Percentiles rank a stretch among this genome's conserved stretches.
Evolutionary conservation across 768 basidiomycete species (phyloP).

Genomic region (Tylopilus felleus): DNA sequence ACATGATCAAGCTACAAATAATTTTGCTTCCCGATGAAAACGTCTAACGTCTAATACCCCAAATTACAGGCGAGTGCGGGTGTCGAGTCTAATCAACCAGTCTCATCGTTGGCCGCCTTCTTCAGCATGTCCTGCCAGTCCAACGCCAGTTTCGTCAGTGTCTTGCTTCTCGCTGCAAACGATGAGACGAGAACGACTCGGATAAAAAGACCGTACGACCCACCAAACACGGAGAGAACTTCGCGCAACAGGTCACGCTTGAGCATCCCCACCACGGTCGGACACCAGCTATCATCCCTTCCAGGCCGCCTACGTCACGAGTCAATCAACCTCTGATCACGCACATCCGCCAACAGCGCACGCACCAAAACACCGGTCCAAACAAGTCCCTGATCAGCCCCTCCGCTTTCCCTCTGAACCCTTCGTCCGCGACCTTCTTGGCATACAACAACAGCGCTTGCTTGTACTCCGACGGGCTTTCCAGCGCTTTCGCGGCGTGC

Average conservation of each 20-base stretch:
- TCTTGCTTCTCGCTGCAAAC: constrained; percentile 64
- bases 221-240: constrained; percentile 76
- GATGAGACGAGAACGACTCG: constrained; percentile 4
- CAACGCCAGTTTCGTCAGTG: constrained; percentile 65
- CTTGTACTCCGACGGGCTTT: constrained; percentile 84
- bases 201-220: constrained; percentile 23
- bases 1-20: no score
- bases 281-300: constrained; percentile 60
- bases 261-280: constrained; percentile 62
- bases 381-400: constrained; percentile 88
- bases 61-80: no score
- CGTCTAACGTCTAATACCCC: no score
- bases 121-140: constrained; percentile 84
- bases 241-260: constrained; percentile 86
- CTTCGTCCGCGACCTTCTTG: constrained; percentile 85
- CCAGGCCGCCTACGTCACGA: constrained; percentile 55
- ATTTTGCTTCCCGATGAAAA: no score
- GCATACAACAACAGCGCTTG: constrained; percentile 73
- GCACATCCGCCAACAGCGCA: constrained; percentile 16
- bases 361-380: constrained; percentile 88
- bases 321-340: neutral
- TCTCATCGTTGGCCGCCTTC: constrained; percentile 54
- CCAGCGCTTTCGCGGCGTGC: constrained; percentile 68
- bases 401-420: constrained; percentile 82
- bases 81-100: constrained; percentile 5